phyloP scores from a whole-genome alignment of 2,329 filamentous ascomycete genomes.

The Chrysosporium keratinophilum region DNA sequence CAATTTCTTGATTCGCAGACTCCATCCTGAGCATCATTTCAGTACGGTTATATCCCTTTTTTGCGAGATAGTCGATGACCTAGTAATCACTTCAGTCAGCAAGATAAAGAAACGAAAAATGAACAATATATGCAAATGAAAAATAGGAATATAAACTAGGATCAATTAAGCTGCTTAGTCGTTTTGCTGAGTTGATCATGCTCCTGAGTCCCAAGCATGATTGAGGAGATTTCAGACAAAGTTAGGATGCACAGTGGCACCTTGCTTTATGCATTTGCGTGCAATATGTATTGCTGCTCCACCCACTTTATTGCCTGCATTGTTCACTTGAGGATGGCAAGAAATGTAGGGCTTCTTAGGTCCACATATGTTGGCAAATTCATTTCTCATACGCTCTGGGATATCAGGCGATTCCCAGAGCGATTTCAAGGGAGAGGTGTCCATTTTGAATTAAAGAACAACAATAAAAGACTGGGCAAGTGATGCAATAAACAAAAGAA shows the following conservation, averaged over 20 bases:
- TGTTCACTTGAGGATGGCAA: not conserved
- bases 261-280: not conserved
- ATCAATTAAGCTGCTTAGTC: too few species aligned
- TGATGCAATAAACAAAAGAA: not conserved
- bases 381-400: not conserved
- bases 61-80: constrained; percentile 90
- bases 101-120: not conserved
- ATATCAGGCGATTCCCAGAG: not conserved
- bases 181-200: too few species aligned
- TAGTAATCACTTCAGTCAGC: constrained; percentile 26
- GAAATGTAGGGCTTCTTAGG: not conserved
- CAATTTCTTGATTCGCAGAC: constrained; percentile 69
- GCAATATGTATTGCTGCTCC: not conserved
- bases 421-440: not conserved
- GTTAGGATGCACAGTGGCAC: not conserved
- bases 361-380: not conserved
- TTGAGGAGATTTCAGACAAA: not conserved
- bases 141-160: not conserved
- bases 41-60: constrained; percentile 86
- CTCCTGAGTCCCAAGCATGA: too few species aligned
- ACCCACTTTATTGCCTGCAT: not conserved
- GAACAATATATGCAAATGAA: constrained; percentile 1
- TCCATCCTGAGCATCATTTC: constrained; percentile 89
- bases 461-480: constrained; percentile 3
- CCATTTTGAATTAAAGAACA: not conserved